Evolutionary conservation across 1,284 basidiomycete species (phyloP).

Genomic region (Ustilago crameri): DNA sequence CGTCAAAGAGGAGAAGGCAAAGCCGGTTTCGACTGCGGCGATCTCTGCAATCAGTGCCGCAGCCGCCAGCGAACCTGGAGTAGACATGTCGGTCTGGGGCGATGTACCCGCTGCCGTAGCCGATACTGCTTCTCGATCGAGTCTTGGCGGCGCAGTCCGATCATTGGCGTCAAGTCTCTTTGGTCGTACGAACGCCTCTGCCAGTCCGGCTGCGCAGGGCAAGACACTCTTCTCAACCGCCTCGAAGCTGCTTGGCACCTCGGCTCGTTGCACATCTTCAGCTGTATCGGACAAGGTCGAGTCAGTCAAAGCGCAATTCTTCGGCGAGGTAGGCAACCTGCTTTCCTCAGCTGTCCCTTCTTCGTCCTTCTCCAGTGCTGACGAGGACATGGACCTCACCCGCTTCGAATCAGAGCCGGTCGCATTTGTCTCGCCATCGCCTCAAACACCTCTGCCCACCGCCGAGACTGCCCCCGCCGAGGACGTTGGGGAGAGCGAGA

Average conservation of each 20-base stretch:
- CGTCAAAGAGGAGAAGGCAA: not conserved
- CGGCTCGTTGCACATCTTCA: not conserved
- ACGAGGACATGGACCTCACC: constrained; percentile 1
- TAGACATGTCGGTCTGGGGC: constrained; percentile 32
- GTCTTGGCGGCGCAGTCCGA: constrained; percentile 25
- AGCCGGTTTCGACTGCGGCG: not conserved
- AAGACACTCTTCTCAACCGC: constrained; percentile 10
- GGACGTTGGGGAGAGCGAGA: constrained; percentile 5
- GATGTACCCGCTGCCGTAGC: not conserved
- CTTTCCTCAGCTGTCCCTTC: constrained; percentile 3
- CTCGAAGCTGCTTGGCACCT: constrained; percentile 32
- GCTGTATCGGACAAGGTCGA: constrained; percentile 6
- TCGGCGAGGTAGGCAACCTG: constrained; percentile 15
- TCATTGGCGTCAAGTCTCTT: constrained; percentile 39
- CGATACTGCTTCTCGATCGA: constrained; percentile 2
- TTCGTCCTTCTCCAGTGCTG: not conserved
- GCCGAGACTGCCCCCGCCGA: too few relatives aligned
- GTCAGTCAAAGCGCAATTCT: constrained; percentile 33
- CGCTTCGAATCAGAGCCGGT: constrained; percentile 8
- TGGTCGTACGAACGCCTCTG: constrained; percentile 5
- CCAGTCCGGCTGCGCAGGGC: constrained; percentile 2
- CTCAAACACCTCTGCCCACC: not conserved
- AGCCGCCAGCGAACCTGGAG: constrained; percentile 1
- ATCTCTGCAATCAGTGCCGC: constrained; percentile 36
- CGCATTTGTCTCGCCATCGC: not conserved